These are phyloP conservation scores for Tothia fuscella DNA, from an alignment of 2,329 filamentous ascomycete species.

Conservation along the genomic window DNA sequence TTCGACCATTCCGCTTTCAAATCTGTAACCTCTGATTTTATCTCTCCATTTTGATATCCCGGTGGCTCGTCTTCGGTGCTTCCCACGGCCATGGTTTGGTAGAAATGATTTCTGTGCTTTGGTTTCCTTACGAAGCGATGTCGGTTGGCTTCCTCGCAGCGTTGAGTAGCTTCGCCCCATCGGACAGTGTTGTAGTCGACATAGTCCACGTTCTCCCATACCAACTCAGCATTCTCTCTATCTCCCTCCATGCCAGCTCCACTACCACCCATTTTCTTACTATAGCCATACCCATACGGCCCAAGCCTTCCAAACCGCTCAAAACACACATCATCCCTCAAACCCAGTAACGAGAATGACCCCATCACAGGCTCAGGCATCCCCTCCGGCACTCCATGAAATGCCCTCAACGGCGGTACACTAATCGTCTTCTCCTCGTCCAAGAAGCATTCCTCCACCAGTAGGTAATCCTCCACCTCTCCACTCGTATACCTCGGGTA, in stretches of 20 bases:
- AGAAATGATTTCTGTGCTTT: constrained; percentile 24
- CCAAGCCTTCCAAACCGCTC: constrained; percentile 81
- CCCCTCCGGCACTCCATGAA: constrained; percentile 65
- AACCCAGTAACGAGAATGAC: constrained; percentile 68
- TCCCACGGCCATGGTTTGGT: constrained; percentile 24
- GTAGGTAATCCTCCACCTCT: constrained; percentile 44
- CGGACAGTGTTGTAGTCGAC: constrained; percentile 67
- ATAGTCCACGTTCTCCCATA: constrained; percentile 60
- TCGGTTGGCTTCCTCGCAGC: constrained; percentile 60
- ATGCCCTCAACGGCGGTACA: constrained; percentile 61
- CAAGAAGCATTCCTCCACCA: constrained; percentile 64
- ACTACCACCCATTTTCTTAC: constrained; percentile 61
- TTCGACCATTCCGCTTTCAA: constrained; percentile 11
- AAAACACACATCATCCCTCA: constrained; percentile 82
- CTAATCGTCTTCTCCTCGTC: constrained; percentile 53
- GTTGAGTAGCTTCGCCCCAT: constrained; percentile 68
- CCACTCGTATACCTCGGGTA: constrained; percentile 32
- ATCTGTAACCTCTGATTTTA: constrained; percentile 10
- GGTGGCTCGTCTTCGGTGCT: constrained; percentile 1
- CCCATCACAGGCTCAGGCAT: constrained; percentile 78
- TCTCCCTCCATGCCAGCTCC: constrained; percentile 81
- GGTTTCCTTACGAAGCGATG: constrained; percentile 48
- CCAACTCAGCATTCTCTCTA: constrained; percentile 62
- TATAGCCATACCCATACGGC: constrained; percentile 85
- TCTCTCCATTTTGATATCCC: not conserved